Evolutionary conservation across 371 early-diverging fungal genomes (phyloP), one percentile per base, ranked within the genome.

Genomic region (Mucor velutinosus): DNA sequence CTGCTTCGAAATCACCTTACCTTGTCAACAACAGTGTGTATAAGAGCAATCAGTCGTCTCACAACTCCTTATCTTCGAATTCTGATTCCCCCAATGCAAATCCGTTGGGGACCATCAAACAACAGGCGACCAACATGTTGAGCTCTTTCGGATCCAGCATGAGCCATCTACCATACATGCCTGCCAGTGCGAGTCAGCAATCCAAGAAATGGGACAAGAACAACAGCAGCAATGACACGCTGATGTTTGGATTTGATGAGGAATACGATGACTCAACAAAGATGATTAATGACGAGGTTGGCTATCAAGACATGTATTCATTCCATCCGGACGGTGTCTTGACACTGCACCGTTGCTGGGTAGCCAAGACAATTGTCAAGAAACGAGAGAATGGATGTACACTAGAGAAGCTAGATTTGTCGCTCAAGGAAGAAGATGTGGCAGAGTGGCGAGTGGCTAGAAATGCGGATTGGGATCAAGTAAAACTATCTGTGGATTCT

Each of bases 371-470:
- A 5, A 74, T 79, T 2, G 79, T 79, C 39, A 81, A 80, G 37
- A 82, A 82, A 57, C 71, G 86, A 49, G 86, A 81, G 27, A 80
- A 85, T 53, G 79, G 86, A 10, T 76, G 86, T 6, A 75, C 74
- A 2, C 66, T 86, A 29, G 88, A 85, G 58, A 83, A 82, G 14
- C 63, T 79, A 10, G 86, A 86, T 27, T 60, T 88, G 51, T 76
- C 76, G 11, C 61, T 88, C 30, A 80, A 81, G 47, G 81, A 86
- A 66, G 87, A 86, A 60, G 87, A 87, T 72, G 79, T 88, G 0
- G 88, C 85, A 8, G 88, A 88, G 61, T 88, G 88, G 88, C 73
- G 74, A 8, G 75, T 88, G 58, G 83, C 84, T 12, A 77, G 88
- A 25, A 75, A 69, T 23, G 14, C 69, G 0, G 84, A 86, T 37